These are phyloP conservation scores for Malassezia brasiliensis DNA, from an alignment of 1,284 basidiomycete species.

Conservation along the genomic window DNA sequence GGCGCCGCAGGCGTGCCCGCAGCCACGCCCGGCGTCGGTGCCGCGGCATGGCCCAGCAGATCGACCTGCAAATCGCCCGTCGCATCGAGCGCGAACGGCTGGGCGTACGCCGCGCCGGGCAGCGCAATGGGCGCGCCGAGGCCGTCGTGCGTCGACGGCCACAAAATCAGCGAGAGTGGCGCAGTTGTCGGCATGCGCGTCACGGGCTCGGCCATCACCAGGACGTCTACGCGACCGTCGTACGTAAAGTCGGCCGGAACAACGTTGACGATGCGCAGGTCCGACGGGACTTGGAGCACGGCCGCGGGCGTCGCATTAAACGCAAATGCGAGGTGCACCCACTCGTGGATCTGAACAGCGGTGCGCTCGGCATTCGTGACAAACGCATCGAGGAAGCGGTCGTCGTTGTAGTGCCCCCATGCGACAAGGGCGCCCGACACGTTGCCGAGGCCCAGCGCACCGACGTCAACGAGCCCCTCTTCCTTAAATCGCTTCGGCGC, in stretches of 20 bases:
- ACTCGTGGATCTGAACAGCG: conserved; percentile 64
- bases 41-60: conserved; percentile 61
- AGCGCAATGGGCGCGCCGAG: conserved; percentile 50
- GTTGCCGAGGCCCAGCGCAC: conserved; percentile 63
- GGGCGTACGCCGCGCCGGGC: conserved; percentile 61
- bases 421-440: conserved; percentile 66
- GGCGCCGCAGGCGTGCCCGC: background rate
- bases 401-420: conserved; percentile 87
- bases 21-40: conserved; percentile 4
- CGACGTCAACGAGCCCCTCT: conserved; percentile 72
- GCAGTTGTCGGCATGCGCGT: conserved; percentile 47
- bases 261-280: conserved; percentile 56
- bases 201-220: conserved; percentile 60
- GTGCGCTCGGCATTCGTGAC: conserved; percentile 64
- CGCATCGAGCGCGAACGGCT: conserved; percentile 76
- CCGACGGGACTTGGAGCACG: conserved; percentile 31
- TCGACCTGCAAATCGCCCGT: conserved; percentile 82
- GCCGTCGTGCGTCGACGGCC: conserved; percentile 10
- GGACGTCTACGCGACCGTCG: conserved; percentile 76
- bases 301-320: conserved; percentile 55
- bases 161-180: conserved; percentile 24
- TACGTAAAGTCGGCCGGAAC: conserved; percentile 87
- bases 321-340: conserved; percentile 62
- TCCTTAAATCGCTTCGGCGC: conserved; percentile 63
- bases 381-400: conserved; percentile 68